These are phyloP conservation scores for Cercospora brassicicola DNA, from an alignment of 2,329 filamentous ascomycete genomes.

Conservation along the genomic window DNA sequence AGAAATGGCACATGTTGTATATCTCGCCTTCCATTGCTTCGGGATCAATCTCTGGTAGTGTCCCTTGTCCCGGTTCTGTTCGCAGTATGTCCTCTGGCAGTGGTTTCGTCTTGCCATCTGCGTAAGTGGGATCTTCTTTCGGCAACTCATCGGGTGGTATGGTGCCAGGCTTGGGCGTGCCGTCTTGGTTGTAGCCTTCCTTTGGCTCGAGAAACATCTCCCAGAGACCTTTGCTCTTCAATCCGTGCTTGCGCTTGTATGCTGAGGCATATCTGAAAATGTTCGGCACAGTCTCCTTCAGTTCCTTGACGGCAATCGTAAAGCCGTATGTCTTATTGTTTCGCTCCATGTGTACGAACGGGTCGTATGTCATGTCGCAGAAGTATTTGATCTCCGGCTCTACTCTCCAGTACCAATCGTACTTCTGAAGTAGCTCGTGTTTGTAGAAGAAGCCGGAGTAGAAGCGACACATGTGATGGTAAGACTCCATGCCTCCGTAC, in stretches of 20 bases:
- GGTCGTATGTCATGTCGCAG: constrained; percentile 98
- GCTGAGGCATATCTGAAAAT: constrained; percentile 98
- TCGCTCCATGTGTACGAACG: constrained; percentile 92
- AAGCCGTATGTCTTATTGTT: constrained; percentile 98
- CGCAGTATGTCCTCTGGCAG: constrained; percentile 79
- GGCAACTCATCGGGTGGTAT: constrained; percentile 42
- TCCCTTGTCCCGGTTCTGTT: constrained; percentile 68
- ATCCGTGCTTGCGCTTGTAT: constrained; percentile 88
- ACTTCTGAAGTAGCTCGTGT: constrained; percentile 89
- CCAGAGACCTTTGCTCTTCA: constrained; percentile 91
- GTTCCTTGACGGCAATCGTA: constrained; percentile 96
- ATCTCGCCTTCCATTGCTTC: constrained; percentile 96
- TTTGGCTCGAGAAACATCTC: constrained; percentile 94
- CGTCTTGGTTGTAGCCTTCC: constrained; percentile 55
- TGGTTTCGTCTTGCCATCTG: constrained; percentile 64
- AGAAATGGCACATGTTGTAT: constrained; percentile 99
- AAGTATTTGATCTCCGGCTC: constrained; percentile 99
- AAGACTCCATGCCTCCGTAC: constrained; percentile 98
- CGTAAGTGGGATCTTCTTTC: constrained; percentile 60
- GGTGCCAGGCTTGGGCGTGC: constrained; percentile 51
- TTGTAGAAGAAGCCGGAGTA: constrained; percentile 99
- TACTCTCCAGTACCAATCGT: constrained; percentile 99
- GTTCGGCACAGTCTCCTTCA: constrained; percentile 96
- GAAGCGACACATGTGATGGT: constrained; percentile 98
- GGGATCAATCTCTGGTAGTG: constrained; percentile 77